Evolutionary conservation across 2,329 filamentous ascomycete species (phyloP).

Genomic region (Dactylonectria macrodidyma): DNA sequence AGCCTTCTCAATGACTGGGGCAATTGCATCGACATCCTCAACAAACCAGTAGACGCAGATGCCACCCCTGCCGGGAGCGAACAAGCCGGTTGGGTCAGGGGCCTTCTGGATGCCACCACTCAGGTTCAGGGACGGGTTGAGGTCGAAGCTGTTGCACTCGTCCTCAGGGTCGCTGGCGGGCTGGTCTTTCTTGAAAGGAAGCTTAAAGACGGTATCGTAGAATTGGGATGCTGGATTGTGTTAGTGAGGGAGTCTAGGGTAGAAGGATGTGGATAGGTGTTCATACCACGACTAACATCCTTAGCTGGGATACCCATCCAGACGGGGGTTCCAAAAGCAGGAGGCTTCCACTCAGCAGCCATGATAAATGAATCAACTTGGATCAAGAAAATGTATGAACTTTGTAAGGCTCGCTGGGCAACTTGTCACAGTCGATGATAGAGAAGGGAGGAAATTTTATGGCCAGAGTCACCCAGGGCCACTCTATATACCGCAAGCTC

Average conservation of each 20-base stretch:
- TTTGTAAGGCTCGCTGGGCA: too few relatives aligned
- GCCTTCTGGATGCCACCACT: conserved; percentile 47
- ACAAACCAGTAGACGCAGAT: conserved; percentile 49
- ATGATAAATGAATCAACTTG: conserved; percentile 24
- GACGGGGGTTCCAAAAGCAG: conserved; percentile 45
- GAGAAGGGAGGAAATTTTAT: too few relatives aligned
- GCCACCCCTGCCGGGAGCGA: conserved; percentile 46
- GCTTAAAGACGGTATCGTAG: too few relatives aligned
- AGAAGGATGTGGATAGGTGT: not conserved
- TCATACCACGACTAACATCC: conserved; percentile 44
- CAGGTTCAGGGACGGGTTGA: conserved; percentile 46
- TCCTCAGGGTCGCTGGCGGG: too few relatives aligned
- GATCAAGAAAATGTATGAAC: not conserved
- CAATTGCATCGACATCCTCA: conserved; percentile 45
- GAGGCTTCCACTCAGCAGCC: conserved; percentile 48
- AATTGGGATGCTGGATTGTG: conserved; percentile 36
- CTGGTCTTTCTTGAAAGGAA: too few relatives aligned
- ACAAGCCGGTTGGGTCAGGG: conserved; percentile 41
- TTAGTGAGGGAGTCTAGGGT: not conserved
- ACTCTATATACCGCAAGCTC: too few relatives aligned
- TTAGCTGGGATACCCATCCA: conserved; percentile 48
- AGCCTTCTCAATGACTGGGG: conserved; percentile 41
- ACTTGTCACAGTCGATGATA: too few relatives aligned
- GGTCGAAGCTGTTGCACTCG: conserved; percentile 44
- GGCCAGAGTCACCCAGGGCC: not conserved